Base-by-base conservation (phyloP, 2,329 filamentous ascomycete species). In the Botrytis squamosa region DNA sequence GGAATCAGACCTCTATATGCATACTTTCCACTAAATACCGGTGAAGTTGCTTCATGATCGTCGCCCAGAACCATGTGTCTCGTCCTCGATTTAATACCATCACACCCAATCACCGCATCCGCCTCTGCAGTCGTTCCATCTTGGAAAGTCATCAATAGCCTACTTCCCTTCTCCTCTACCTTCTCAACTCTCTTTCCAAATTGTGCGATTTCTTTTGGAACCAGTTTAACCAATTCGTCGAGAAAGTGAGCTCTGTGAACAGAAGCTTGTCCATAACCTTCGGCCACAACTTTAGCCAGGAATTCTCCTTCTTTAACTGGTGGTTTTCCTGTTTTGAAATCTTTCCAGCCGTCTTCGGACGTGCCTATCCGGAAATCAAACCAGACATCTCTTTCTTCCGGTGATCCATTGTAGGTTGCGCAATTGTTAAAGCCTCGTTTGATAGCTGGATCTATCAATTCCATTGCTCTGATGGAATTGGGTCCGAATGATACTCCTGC, bases 1-100 rank as follows among this genome's bases (percentile, higher is more conserved):
- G 89, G 87, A 2, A 91, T 83, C 1, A 92, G 80, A 0, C 86
- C 86, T 3, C 90, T 85, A 80, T 89, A 92, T 55, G 87, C 89
- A 79, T 87, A 87, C 75, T 90, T 88, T 74, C 85, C 80, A 0
- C 85, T 86, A 78, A 88, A 91, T 1, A 82, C 78, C 0, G 89
- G 83, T 36, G 84, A 79, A 0, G 84, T 81, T 1, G 85, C 83
- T 0, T 85, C 85, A 40, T 83, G 81, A 6, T 83, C 80, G 3
- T 83, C 79, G 0, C 86, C 87, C 6, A 90, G 82, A 7, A 92
- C 80, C 25, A 87, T 77, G 29, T 85, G 9, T 87, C 84, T 9
- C 86, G 83, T 12, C 82, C 82, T 1, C 85, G 89, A 79, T 87
- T 88, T 88, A 16, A 75, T 25, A n/a, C 74, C 74, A 74, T 75